Percentiles rank a stretch among this genome's conserved stretches.
Conservation (phyloP, 768 basidiomycete genomes). For the Dendrothele bispora region DNA sequence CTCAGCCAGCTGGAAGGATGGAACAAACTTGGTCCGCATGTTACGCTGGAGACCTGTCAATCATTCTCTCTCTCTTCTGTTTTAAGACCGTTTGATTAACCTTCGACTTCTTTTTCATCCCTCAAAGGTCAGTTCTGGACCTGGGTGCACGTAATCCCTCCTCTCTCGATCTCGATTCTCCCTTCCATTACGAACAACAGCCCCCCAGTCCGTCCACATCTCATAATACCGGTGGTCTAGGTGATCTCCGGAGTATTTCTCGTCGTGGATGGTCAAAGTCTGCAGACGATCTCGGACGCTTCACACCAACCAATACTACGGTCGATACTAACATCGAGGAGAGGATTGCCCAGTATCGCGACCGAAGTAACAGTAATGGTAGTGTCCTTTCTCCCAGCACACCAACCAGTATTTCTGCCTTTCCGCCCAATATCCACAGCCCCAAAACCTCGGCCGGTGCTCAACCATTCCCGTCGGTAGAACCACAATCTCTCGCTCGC, state of each 20-base stretch:
- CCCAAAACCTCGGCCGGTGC: constrained; percentile 11
- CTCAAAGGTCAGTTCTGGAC: constrained; percentile 63
- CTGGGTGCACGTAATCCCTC: constrained; percentile 41
- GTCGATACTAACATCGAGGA: constrained; percentile 53
- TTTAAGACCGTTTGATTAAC: neutral
- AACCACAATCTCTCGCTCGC: constrained; percentile 15
- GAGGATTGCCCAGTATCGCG: constrained; percentile 66
- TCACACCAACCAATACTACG: constrained; percentile 32
- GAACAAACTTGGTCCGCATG: no score
- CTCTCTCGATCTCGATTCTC: constrained; percentile 44
- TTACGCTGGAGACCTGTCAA: no score
- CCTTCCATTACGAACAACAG: constrained; percentile 33
- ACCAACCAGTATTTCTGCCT: constrained; percentile 31
- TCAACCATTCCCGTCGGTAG: constrained; percentile 44
- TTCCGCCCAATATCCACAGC: constrained; percentile 22
- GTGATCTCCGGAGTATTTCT: constrained; percentile 70
- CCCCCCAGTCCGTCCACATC: constrained; percentile 36
- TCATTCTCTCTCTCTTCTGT: neutral
- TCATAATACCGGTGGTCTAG: constrained; percentile 38
- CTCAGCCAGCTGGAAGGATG: no score
- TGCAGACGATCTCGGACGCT: constrained; percentile 61
- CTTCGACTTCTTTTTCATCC: constrained; percentile 18
- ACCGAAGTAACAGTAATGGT: constrained; percentile 55
- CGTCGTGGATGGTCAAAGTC: constrained; percentile 78
- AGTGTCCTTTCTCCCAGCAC: constrained; percentile 39